Conservation (phyloP, 2,329 filamentous ascomycete genomes). For the Escovopsis weberi region DNA sequence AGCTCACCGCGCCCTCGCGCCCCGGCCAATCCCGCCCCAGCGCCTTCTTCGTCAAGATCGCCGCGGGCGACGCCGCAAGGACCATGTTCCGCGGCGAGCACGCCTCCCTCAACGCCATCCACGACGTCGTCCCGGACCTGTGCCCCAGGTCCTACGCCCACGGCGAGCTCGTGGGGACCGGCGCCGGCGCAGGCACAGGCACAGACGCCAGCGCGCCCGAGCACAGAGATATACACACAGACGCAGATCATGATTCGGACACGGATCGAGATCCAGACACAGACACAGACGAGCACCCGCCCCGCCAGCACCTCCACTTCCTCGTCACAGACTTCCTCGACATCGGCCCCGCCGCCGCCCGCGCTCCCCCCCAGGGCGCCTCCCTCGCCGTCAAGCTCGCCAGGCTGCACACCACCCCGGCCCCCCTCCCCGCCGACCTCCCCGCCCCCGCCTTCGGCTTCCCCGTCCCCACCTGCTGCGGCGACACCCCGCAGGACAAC, state of each 20-base stretch:
- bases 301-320: conserved; percentile 30
- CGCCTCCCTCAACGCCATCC: conserved; percentile 69
- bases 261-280: too few species aligned
- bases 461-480: conserved; percentile 72
- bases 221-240: conserved; percentile 17
- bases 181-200: conserved; percentile 24
- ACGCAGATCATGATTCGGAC: conserved; percentile 25
- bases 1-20: conserved; percentile 30
- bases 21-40: conserved; percentile 32
- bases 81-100: conserved; percentile 71
- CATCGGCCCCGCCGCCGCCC: conserved; percentile 30
- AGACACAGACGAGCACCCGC: conserved; percentile 19
- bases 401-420: conserved; percentile 61
- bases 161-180: conserved; percentile 39
- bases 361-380: conserved; percentile 26
- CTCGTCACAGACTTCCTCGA: conserved; percentile 71
- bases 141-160: conserved; percentile 64
- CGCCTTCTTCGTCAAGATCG: conserved; percentile 61
- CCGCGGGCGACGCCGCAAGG: conserved; percentile 40
- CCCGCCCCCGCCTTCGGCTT: conserved; percentile 63
- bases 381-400: conserved; percentile 65
- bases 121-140: conserved; percentile 54
- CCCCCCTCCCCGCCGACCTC: conserved; percentile 46
- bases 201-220: conserved; percentile 24
- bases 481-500: conserved; percentile 72